Evolutionary conservation across 305 asterid genomes (phyloP).

Genomic region (Striga hermonthica): DNA sequence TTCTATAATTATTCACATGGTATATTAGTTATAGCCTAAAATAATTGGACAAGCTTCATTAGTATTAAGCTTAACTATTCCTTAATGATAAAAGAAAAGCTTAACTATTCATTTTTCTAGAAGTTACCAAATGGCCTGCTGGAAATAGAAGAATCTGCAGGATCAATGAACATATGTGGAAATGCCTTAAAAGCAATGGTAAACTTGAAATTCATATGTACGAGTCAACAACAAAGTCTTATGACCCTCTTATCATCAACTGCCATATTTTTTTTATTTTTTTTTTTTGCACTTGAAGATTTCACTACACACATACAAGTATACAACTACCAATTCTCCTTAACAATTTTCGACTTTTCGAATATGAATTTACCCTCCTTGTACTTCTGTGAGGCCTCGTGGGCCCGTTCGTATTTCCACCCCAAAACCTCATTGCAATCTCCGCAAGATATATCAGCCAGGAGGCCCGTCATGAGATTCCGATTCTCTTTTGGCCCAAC

Average conservation of each 20-base stretch:
- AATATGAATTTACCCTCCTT: conserved; percentile 89
- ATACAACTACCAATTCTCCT: conserved; percentile 65
- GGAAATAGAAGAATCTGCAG: too few species aligned
- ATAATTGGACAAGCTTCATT: too few species aligned
- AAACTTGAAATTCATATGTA: conserved; percentile 24
- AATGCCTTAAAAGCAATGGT: too few species aligned
- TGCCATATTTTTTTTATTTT: too few species aligned
- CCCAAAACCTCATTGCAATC: conserved; percentile 72
- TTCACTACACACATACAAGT: conserved; percentile 13
- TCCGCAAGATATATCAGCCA: conserved; percentile 60
- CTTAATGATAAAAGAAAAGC: too few species aligned
- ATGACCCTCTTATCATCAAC: neutral
- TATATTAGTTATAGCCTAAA: too few species aligned
- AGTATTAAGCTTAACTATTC: too few species aligned
- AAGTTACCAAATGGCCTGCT: too few species aligned
- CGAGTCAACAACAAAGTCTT: conserved; percentile 8
- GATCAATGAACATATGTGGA: too few species aligned
- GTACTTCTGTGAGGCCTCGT: conserved; percentile 60
- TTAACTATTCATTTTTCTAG: too few species aligned
- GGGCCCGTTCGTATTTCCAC: conserved; percentile 84
- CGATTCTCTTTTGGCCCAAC: conserved; percentile 69
- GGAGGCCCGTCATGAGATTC: conserved; percentile 66
- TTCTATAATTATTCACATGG: too few species aligned
- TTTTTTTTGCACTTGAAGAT: conserved; percentile 19
- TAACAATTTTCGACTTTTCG: conserved; percentile 72